Base-by-base conservation (phyloP, 2,329 filamentous ascomycete genomes). In the Aspergillus spinulosporus region DNA sequence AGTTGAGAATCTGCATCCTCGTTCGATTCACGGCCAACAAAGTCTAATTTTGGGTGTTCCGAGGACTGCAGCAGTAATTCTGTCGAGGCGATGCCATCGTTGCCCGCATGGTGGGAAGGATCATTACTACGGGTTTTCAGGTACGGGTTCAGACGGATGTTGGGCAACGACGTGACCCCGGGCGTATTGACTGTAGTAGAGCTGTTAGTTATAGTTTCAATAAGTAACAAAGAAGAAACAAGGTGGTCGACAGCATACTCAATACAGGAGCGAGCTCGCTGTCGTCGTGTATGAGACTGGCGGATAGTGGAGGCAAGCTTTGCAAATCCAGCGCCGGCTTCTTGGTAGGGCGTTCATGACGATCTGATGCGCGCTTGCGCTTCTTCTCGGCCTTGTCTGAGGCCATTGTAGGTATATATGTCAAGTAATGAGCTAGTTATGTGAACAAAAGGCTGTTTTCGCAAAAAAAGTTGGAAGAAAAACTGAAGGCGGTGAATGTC, bases 1-100 rank as follows among this genome's bases (percentile, higher is more conserved):
- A 83, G 68, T 58, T 80, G 72, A 31, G 77, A 78, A 56, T 84
- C 79, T 49, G 78, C 74, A 40, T 76, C 74, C 53, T 82, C 78
- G 57, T 79, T 77, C 29, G 73, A 74, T 63, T 79, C 76, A 36
- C 74, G 75, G 21, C 81, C 84, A 21, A 77, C 76, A 63, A 85
- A 87, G 69, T 87, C 83, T 52, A 87, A 76, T 51, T 80, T 82
- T 11, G 81, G 75, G 61, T 87, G 84, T 48, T 80, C 74, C 28
- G 83, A 84, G 4, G 84, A 84, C 58, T 87, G 84, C 7, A 87
- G 77, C 36, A 87, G 76, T 5, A 86, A 68, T 54, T 84, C 78
- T 42, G 80, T 77, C 5, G 73, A 61, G 29, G 67, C 48, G 62
- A 79, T 68, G 49, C 68, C 70, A 29, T 68, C 62, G 60, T 76